Evolutionary conservation across 1,284 basidiomycete species (phyloP), one percentile per base, ranked within the genome.

Genomic region (Trametes polyzona): DNA sequence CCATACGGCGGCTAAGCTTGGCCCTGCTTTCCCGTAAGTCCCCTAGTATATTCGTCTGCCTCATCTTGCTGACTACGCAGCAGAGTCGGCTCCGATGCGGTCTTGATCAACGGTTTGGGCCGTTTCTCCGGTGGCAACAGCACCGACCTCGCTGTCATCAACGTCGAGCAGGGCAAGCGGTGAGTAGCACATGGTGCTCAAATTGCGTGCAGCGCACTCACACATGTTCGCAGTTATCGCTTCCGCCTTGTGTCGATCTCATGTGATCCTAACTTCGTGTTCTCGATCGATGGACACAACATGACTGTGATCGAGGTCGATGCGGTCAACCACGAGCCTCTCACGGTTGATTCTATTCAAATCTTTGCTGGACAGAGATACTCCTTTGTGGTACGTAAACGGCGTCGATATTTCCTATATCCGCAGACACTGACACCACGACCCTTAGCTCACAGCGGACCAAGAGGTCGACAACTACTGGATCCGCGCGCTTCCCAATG

Each of bases 81-180:
- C 19, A 57, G 55, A 11, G 8, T 39, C 11, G 59, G 57, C 11
- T 35, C 57, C 1, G 60, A 67, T 26, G 23, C 78, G 0, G 81
- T 78, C 2, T 66, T 86, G 6, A 81, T 87, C 67, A 87, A 87
- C 51, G 78, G 79, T 9, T 65, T 71, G 23, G 80, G 80, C 7
- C 69, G 73, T 4, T 71, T 50, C 46, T 19, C 47, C 2, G 57
- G 51, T 12, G 66, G 67, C 1, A 55, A 65, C 5, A 47, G 61
- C 5, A 56, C 62, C n/a, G 53, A 65, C 2, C 61, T 76, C 16
- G 61, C 73, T 0, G 71, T 76, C 0, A 62, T 77, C 50, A 69
- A 48, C 24, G 73, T 74, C 14, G 47, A 55, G 21, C 35, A 59
- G 26, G 61, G 70, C 42, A 74, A 79, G 56, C 75, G 80, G 48